A percentile compares a stretch with the other conserved stretches of the same genome.
phyloP scores from a whole-genome alignment of 2,329 filamentous ascomycete species.

The Falciphora oryzae region DNA sequence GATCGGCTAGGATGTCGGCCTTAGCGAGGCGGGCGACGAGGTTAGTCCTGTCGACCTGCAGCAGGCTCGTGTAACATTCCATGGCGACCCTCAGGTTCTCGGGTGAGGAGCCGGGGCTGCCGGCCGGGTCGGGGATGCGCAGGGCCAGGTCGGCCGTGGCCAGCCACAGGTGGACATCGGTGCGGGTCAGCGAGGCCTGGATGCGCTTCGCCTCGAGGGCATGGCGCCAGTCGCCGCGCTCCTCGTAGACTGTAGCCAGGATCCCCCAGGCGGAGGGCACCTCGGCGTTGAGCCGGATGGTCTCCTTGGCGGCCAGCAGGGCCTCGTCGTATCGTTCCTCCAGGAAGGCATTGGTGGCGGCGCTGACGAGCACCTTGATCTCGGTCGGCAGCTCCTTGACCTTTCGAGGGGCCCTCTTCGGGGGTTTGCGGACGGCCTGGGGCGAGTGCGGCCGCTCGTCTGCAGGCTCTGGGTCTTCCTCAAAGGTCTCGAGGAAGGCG shows the following conservation, averaged over 20 bases:
- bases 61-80: constrained; percentile 53
- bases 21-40: constrained; percentile 54
- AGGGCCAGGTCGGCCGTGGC: constrained; percentile 52
- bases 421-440: constrained; percentile 8
- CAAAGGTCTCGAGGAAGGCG: constrained; percentile 22
- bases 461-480: background rate
- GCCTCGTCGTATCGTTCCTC: constrained; percentile 55
- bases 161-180: constrained; percentile 54
- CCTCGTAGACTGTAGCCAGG: constrained; percentile 54
- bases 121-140: constrained; percentile 39
- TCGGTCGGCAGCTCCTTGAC: constrained; percentile 64
- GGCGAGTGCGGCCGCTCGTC: constrained; percentile 13
- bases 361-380: constrained; percentile 61
- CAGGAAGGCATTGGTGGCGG: constrained; percentile 64
- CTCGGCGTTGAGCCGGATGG: constrained; percentile 63
- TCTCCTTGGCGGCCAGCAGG: constrained; percentile 51
- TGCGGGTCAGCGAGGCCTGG: constrained; percentile 57
- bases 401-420: constrained; percentile 44
- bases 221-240: constrained; percentile 51
- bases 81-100: constrained; percentile 47
- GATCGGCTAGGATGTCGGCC: constrained; percentile 51
- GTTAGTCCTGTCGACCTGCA: constrained; percentile 52
- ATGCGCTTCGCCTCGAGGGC: constrained; percentile 55
- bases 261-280: constrained; percentile 61
- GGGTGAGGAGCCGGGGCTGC: constrained; percentile 31